Conservation (phyloP, 23 red algal genomes). For the Pyropia yezoensis region DNA sequence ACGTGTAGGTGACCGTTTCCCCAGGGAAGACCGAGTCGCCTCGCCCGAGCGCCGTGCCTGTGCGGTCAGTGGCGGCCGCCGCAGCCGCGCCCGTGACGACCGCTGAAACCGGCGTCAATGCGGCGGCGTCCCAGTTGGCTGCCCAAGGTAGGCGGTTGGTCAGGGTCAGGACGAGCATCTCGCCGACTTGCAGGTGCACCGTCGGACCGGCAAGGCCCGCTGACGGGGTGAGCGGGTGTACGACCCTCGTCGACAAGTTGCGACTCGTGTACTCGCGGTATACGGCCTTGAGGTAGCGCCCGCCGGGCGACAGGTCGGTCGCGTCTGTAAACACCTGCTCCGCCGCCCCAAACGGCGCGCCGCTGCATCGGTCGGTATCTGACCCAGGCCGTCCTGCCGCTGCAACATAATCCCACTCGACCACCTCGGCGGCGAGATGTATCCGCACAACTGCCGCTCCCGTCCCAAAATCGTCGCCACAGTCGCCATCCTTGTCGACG, state of each 20-base stretch:
- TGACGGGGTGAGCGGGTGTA: not conserved
- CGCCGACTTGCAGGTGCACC: slow-evolving; percentile 18
- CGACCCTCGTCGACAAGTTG: too few relatives aligned
- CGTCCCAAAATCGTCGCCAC: not conserved
- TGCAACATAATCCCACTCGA: slow-evolving; percentile 26
- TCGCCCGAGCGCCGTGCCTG: too few relatives aligned
- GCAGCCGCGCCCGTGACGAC: not conserved
- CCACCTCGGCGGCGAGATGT: slow-evolving; percentile 27
- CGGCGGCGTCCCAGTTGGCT: slow-evolving; percentile 13
- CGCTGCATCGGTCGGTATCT: slow-evolving; percentile 4
- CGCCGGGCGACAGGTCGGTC: slow-evolving; percentile 9
- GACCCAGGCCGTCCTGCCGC: slow-evolving; percentile 3
- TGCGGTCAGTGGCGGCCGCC: too few relatives aligned
- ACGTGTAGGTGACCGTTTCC: slow-evolving; percentile 10
- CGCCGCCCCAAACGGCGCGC: slow-evolving; percentile 10
- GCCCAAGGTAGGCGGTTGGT: slow-evolving; percentile 16
- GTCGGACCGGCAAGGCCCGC: slow-evolving; percentile 23
- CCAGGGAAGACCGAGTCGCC: not conserved
- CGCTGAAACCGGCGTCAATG: slow-evolving; percentile 6
- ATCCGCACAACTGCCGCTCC: slow-evolving; percentile 8
- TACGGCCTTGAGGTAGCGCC: slow-evolving; percentile 29
- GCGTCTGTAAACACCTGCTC: slow-evolving; percentile 19
- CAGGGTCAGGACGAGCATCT: slow-evolving; percentile 9
- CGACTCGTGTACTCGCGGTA: slow-evolving; percentile 15
- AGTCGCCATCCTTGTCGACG: not conserved